These are phyloP conservation scores for Lentinula sp. DNA, from an alignment of 768 basidiomycete species.

Conservation along the genomic window DNA sequence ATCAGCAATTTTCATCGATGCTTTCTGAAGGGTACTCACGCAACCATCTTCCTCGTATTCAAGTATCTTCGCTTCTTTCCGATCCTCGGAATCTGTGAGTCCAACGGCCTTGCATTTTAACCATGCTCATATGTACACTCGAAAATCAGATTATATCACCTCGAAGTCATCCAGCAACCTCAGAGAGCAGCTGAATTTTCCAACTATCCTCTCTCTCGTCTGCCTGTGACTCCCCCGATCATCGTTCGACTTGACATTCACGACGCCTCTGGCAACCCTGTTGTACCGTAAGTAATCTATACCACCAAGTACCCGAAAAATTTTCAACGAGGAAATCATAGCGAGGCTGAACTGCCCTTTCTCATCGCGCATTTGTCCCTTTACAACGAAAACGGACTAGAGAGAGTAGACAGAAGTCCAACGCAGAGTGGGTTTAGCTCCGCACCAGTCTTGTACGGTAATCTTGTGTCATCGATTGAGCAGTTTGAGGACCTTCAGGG, in stretches of 20 bases:
- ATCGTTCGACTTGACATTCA: slow-evolving; percentile 75
- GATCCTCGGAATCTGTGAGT: slow-evolving; percentile 49
- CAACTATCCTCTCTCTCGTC: slow-evolving; percentile 62
- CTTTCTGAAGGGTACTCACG: slow-evolving; percentile 27
- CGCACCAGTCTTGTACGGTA: slow-evolving; percentile 71
- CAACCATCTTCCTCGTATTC: slow-evolving; percentile 42
- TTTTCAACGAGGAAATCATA: slow-evolving; percentile 23
- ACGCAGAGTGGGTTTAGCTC: slow-evolving; percentile 34
- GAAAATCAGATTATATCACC: slow-evolving; percentile 55
- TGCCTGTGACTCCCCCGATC: slow-evolving; percentile 80
- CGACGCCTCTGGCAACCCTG: slow-evolving; percentile 63
- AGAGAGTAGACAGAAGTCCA: slow-evolving; percentile 59
- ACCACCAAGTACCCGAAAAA: background rate
- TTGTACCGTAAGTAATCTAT: slow-evolving; percentile 67
- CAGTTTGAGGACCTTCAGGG: slow-evolving; percentile 77
- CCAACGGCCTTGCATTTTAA: too few relatives aligned
- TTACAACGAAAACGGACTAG: slow-evolving; percentile 61
- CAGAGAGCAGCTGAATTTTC: slow-evolving; percentile 79
- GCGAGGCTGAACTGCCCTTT: slow-evolving; percentile 83
- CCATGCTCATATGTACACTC: background rate
- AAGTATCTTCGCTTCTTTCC: slow-evolving; percentile 52
- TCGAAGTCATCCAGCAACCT: slow-evolving; percentile 85
- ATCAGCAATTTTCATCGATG: slow-evolving; percentile 29
- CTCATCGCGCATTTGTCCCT: slow-evolving; percentile 80
- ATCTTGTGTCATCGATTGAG: slow-evolving; percentile 77